Base-by-base conservation (phyloP, 1,284 basidiomycete genomes). In the Trichosporon inkin region DNA sequence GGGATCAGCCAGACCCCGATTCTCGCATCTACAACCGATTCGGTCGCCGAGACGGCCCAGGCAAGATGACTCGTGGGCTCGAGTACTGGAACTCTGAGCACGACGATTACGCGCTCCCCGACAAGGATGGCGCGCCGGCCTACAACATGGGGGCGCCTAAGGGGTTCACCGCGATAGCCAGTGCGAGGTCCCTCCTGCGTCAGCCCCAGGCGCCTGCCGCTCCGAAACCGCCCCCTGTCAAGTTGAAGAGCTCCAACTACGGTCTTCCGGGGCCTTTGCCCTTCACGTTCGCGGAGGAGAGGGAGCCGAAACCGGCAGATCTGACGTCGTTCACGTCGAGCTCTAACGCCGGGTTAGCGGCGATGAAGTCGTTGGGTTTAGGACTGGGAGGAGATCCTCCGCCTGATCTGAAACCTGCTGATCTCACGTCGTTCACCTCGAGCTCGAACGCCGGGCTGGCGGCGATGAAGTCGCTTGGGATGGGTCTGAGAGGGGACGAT, bases 51-150 rank as follows among this genome's bases (percentile, higher is more conserved):
- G 72, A 76, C 51, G 68, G 68, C 3, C 73, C 72, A 22, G 54
- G 58, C 13, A 71, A 69, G 64, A 69, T 73, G 17, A 65, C 72
- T 20, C 67, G 75, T 20, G 75, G 70, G 4, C 68, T 71, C 22
- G 73, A 76, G 49, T 77, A 78, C 64, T 78, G 75, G 75, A 66
- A 70, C 2, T 74, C 71, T 0, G 74, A 74, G 2, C 35, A 55
- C 19, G 77, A 78, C 62, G 76, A 78, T 49, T 77, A 78, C 58
- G 74, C 68, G 4, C 61, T 77, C 14, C 73, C 73, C 3, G 67
- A 62, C n/a, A 36, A 39, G 16, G 16, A 28, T 6, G 39, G 53
- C 4, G 34, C 53, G 11, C 47, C 32, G 8, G 41, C 28, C 2
- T 62, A 63, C 58, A 49, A 39, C 34, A 56, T 53, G 13, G 58